Evolutionary conservation across 345 rosid species (phyloP).

Genomic region (Jatropha curcas): DNA sequence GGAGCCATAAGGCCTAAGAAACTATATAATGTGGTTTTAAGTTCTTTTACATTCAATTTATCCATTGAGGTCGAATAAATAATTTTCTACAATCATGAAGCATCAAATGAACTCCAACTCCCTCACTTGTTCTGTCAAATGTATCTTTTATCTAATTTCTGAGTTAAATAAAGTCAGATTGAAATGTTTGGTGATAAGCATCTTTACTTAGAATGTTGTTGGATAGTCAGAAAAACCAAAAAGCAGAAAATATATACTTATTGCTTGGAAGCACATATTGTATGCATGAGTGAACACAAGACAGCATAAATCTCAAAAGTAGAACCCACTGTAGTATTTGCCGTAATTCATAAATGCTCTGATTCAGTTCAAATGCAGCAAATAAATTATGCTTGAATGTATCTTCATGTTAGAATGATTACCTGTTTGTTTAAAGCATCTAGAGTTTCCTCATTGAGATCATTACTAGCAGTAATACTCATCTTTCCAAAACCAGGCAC

Average conservation of each 20-base stretch:
- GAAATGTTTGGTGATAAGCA: not conserved
- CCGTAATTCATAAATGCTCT: not conserved
- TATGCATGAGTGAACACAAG: not conserved
- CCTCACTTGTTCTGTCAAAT: not conserved
- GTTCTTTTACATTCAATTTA: not conserved
- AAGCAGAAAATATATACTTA: not conserved
- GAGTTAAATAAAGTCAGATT: not conserved
- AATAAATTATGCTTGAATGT: not conserved
- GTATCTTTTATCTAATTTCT: not conserved
- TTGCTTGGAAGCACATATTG: not conserved
- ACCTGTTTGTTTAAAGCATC: constrained; percentile 98
- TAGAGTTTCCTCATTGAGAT: constrained; percentile 92
- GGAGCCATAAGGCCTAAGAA: not conserved
- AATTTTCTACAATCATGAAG: not conserved
- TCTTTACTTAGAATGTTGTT: not conserved
- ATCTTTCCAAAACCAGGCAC: constrained; percentile 70
- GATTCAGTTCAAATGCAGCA: not conserved
- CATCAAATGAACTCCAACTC: not conserved
- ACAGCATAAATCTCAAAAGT: not conserved
- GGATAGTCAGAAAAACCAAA: too few relatives aligned
- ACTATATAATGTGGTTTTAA: not conserved
- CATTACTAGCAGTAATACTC: constrained; percentile 86
- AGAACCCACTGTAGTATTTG: not conserved
- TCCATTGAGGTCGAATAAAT: not conserved
- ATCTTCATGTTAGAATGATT: not conserved